Base-by-base conservation (phyloP, 2,329 filamentous ascomycete species). In the Aspergillus pseudotamarii region DNA sequence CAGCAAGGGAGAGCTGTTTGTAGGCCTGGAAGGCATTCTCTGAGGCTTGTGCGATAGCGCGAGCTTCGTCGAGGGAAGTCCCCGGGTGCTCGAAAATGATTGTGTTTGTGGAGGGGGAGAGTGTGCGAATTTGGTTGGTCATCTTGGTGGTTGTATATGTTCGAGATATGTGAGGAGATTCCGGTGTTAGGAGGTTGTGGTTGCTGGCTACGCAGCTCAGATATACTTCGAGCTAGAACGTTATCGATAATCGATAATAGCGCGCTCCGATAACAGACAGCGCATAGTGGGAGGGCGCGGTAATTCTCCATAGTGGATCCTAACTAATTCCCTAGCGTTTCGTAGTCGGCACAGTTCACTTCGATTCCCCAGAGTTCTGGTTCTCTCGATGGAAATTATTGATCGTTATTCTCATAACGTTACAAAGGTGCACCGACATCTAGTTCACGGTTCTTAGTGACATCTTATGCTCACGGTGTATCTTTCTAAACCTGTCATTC, bases 21-120 rank as follows among this genome's bases (percentile, higher is more conserved):
- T 89, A 96, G 58, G 84, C 67, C 57, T 69, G 60, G 58, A 75
- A 73, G 23, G 74, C 74, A 63, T 69, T 54, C 62, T 73, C 69
- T 26, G 73, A 73, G n/a, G 65, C 61, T n/a, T 64, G 60, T 57
- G 69, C 70, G 51, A 73, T 60, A 48, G 68, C 46, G 58, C 62
- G 59, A 34, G 71, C 71, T 57, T 74, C 66, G 10, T 69, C 63
- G 36, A 72, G 48, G 8, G 72, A 69, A 85, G 69, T 89, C 76
- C 92, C 93, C 78, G 89, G 89, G 71, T 93, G 88, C 62, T 89
- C 91, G 69, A 96, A 81, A 77, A 97, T 88, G 65, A 91, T 84
- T 81, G 94, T 88, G 80, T 94, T 93, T 68, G 93, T 96, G 66
- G 88, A 90, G 60, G 94, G 94, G 4, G 93, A 97, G 79, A 97